Evolutionary conservation across 768 basidiomycete species (phyloP).

Genomic region (Suillus bovinus): DNA sequence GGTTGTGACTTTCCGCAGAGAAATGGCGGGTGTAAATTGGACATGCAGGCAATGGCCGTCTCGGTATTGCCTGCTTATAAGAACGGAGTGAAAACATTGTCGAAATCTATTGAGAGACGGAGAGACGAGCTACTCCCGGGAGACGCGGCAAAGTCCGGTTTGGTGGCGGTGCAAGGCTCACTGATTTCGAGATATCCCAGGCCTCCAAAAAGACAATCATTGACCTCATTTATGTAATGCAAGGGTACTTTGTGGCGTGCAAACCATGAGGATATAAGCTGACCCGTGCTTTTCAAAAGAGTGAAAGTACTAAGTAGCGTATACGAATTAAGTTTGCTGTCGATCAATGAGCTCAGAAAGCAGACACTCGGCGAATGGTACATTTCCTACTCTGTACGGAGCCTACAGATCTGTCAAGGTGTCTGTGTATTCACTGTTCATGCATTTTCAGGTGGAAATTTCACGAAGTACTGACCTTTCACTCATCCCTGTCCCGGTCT

Average conservation of each 20-base stretch:
- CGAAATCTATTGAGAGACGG: slow-evolving; percentile 2
- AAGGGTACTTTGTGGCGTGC: not conserved
- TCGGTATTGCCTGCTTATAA: slow-evolving; percentile 35
- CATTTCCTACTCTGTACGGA: not conserved
- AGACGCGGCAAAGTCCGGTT: slow-evolving; percentile 2
- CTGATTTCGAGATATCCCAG: not conserved
- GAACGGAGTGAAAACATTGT: slow-evolving; percentile 60
- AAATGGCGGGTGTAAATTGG: slow-evolving; percentile 20
- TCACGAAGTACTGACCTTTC: not conserved
- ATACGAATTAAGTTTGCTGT: not conserved
- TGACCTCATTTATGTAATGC: not conserved
- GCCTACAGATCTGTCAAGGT: not conserved
- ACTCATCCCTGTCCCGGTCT: slow-evolving; percentile 34
- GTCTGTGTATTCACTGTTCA: not conserved
- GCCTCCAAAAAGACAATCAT: too few relatives aligned
- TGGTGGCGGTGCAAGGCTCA: not conserved
- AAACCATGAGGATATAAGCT: not conserved
- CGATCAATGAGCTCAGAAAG: not conserved
- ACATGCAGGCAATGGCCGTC: slow-evolving; percentile 19
- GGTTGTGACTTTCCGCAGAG: slow-evolving; percentile 17
- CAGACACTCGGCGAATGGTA: not conserved
- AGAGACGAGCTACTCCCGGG: not conserved
- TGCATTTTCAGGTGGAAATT: not conserved
- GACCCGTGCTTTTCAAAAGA: not conserved
- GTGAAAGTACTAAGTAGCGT: not conserved